Percentiles rank a stretch among this genome's conserved stretches.
These are phyloP conservation scores for Nigrospora osmanthi DNA, from an alignment of 2,329 filamentous ascomycete genomes.

Conservation along the genomic window DNA sequence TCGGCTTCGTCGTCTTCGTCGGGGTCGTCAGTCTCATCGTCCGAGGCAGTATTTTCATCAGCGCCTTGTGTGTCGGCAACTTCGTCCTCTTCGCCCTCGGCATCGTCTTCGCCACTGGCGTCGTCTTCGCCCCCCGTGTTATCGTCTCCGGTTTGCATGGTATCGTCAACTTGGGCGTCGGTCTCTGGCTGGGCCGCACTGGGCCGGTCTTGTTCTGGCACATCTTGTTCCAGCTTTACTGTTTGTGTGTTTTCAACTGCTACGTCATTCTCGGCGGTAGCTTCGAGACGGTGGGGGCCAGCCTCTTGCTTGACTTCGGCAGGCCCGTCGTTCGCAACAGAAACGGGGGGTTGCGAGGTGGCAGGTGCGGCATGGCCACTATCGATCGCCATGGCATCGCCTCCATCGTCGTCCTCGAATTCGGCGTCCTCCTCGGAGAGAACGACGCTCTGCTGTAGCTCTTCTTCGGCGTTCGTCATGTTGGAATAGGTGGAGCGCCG, in stretches of 20 bases:
- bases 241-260: too few species aligned
- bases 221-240: neutral
- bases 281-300: too few species aligned
- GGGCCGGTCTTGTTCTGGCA: neutral
- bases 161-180: constrained; percentile 11
- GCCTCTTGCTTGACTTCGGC: too few species aligned
- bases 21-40: constrained; percentile 8
- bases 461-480: constrained; percentile 47
- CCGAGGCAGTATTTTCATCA: constrained; percentile 24
- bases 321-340: too few species aligned
- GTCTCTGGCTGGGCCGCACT: constrained; percentile 4
- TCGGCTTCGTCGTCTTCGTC: constrained; percentile 40
- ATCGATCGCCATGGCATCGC: constrained; percentile 19
- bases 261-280: too few species aligned
- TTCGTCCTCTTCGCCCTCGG: constrained; percentile 15
- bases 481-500: constrained; percentile 2
- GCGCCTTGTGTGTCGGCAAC: constrained; percentile 35
- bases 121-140: constrained; percentile 15
- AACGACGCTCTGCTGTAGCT: constrained; percentile 47
- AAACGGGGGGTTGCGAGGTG: too few species aligned
- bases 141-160: constrained; percentile 11
- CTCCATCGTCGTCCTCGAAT: constrained; percentile 27
- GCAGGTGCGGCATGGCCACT: constrained; percentile 4
- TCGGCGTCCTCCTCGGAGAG: constrained; percentile 38
- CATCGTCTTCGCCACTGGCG: constrained; percentile 23